Evolutionary conservation across 179 eudicot genomes (phyloP).

Genomic region (Beta macrorhiza): DNA sequence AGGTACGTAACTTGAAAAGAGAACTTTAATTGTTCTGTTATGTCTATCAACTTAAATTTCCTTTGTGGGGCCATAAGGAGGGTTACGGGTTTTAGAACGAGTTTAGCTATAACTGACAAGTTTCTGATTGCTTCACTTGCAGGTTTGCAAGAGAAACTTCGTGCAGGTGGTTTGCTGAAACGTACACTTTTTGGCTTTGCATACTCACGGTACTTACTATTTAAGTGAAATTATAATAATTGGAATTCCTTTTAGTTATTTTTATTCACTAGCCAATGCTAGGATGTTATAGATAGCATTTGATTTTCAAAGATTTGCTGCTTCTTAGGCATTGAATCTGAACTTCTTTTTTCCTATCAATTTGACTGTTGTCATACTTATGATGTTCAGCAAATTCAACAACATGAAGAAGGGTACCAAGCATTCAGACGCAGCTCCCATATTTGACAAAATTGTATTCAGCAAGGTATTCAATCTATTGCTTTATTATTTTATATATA

Average conservation of each 20-base stretch:
- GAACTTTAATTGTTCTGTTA: neutral
- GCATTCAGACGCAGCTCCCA: conserved; percentile 75
- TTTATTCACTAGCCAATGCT: neutral
- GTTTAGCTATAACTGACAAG: neutral
- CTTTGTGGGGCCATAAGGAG: neutral
- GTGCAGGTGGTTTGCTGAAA: conserved; percentile 74
- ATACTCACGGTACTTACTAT: conserved; percentile 60
- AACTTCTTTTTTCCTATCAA: neutral
- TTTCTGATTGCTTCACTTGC: conserved; percentile 21
- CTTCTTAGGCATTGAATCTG: neutral
- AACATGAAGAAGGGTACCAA: conserved; percentile 71
- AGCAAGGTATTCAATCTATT: conserved; percentile 53
- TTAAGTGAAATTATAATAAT: neutral
- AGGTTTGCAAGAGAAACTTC: conserved; percentile 83
- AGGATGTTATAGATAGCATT: neutral
- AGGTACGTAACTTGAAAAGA: conserved; percentile 38
- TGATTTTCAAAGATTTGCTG: neutral
- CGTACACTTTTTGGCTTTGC: conserved; percentile 59
- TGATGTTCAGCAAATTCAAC: conserved; percentile 59
- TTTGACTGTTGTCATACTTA: neutral
- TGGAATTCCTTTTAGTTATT: neutral
- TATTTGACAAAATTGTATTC: conserved; percentile 83
- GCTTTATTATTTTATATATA: neutral
- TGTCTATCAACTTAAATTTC: neutral
- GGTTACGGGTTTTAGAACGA: neutral